A percentile compares a stretch with the other conserved stretches of the same genome.
phyloP scores from a whole-genome alignment of 2,329 filamentous ascomycete species.

The Fulvia fulva region DNA sequence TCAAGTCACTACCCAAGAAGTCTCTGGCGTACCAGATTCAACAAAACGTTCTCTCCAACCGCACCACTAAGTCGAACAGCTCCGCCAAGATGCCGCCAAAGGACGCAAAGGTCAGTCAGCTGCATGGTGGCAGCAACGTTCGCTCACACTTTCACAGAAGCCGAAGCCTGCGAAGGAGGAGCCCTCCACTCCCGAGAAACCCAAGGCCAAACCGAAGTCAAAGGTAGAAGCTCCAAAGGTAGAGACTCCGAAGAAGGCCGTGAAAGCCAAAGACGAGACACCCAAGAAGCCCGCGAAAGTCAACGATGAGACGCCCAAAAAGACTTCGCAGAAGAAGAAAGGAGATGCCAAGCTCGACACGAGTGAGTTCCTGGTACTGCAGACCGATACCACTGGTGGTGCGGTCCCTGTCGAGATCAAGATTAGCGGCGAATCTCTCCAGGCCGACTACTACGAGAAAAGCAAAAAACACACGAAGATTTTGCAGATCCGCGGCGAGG shows the following conservation, averaged over 20 bases:
- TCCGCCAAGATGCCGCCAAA: constrained; percentile 22
- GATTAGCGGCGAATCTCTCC: constrained; percentile 21
- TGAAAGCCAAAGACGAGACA: background rate
- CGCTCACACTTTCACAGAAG: constrained; percentile 3
- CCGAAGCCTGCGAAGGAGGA: constrained; percentile 8
- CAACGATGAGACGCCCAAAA: constrained; percentile 3
- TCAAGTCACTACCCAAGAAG: background rate
- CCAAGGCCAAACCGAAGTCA: constrained; percentile 12
- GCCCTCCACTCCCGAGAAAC: constrained; percentile 16
- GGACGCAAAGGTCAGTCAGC: constrained; percentile 14
- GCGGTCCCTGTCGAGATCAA: constrained; percentile 25
- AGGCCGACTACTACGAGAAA: constrained; percentile 21
- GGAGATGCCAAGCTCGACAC: constrained; percentile 14
- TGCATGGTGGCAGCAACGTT: background rate
- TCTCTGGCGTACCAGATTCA: background rate
- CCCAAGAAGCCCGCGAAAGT: constrained; percentile 4
- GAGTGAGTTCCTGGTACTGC: constrained; percentile 16
- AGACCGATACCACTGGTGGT: constrained; percentile 9
- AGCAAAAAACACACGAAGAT: constrained; percentile 25
- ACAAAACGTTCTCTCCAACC: background rate
- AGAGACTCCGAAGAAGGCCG: constrained; percentile 7
- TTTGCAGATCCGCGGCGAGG: constrained; percentile 30
- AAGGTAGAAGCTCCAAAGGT: too few species aligned
- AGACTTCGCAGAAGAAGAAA: constrained; percentile 17
- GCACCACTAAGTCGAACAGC: background rate